phyloP scores from a whole-genome alignment of 495 filamentous ascomycete genomes.

The Aspergillus nidulans region DNA sequence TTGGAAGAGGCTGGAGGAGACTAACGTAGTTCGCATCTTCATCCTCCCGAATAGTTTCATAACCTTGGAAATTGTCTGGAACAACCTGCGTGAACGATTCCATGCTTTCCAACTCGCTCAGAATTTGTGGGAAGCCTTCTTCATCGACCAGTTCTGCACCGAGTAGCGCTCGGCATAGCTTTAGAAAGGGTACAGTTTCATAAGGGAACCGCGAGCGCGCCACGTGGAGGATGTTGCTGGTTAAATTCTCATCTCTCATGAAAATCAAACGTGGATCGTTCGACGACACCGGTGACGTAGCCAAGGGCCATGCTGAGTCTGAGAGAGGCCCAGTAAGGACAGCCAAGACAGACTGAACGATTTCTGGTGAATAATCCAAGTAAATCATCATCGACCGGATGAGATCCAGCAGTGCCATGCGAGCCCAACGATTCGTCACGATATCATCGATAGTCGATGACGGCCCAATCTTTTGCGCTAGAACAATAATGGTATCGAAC shows the following conservation, averaged over 20 bases:
- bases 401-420: slow-evolving; percentile 59
- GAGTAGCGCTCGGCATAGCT: slow-evolving; percentile 54
- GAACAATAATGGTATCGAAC: slow-evolving; percentile 57
- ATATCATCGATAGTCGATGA: slow-evolving; percentile 39
- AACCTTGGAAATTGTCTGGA: slow-evolving; percentile 59
- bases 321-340: slow-evolving; percentile 44
- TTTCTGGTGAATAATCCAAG: slow-evolving; percentile 62
- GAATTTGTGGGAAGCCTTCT: slow-evolving; percentile 45
- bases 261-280: slow-evolving; percentile 50
- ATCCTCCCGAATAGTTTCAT: slow-evolving; percentile 73
- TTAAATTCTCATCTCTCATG: slow-evolving; percentile 50
- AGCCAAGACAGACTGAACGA: slow-evolving; percentile 57
- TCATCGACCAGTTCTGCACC: slow-evolving; percentile 39
- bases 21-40: slow-evolving; percentile 66
- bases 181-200: slow-evolving; percentile 77
- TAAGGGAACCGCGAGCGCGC: slow-evolving; percentile 78
- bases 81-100: slow-evolving; percentile 69
- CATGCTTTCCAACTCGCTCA: slow-evolving; percentile 56
- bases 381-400: slow-evolving; percentile 52
- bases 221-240: slow-evolving; percentile 52
- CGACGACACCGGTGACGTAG: slow-evolving; percentile 28
- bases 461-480: slow-evolving; percentile 42
- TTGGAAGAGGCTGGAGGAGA: slow-evolving; percentile 37
- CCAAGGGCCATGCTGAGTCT: slow-evolving; percentile 27
- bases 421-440: slow-evolving; percentile 42